Evolutionary conservation across 208 protist genomes (phyloP), one percentile per base, ranked within the genome.

Genomic region (Herpetomonas samuelpessoai): DNA sequence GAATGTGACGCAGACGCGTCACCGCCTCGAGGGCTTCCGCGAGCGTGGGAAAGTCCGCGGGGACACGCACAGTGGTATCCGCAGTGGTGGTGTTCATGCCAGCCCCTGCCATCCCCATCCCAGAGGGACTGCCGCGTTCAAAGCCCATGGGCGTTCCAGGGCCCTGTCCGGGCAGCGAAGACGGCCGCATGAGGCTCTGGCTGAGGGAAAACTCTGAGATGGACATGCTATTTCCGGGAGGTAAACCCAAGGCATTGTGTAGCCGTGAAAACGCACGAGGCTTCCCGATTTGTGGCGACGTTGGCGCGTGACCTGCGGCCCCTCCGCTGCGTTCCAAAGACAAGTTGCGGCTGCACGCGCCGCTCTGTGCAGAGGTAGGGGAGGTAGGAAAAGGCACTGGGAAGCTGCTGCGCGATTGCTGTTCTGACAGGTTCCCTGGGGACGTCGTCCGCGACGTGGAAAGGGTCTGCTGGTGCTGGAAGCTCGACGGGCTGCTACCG

Each of bases 21-120:
- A 80, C 78, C 38, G 62, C 30, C 49, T 46, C 35, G 35, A 91
- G 63, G 19, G 81, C 84, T 24, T 68, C 44, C 22, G 49, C 57
- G n/a, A 91, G 76, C 16, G 30, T 81, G 28, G 71, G 39, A 47
- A 80, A 81, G 44, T 91, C 84, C 50, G 72, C 53, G n/a, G 84
- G 84, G 18, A 91, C 79, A 24, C 68, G 71, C 29, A 86, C 54
- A 26, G 79, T 52, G 2, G 77, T 81, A 44, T 74, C 68, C 16
- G 56, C 48, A 3, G 67, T 53, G 30, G 31, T 57, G 31, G 29
- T 31, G 47, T 54, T 60, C 48, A 48, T 68, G 29, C 30, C 29
- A 14, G 45, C 52, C 38, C 39, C 38, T 31, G 30, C 10, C 49
- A 55, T 29, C 22, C 6, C 27, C 9, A 41, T 41, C 9, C 35